Conservation (phyloP, 495 filamentous ascomycete species). For the Penicillium manginii region DNA sequence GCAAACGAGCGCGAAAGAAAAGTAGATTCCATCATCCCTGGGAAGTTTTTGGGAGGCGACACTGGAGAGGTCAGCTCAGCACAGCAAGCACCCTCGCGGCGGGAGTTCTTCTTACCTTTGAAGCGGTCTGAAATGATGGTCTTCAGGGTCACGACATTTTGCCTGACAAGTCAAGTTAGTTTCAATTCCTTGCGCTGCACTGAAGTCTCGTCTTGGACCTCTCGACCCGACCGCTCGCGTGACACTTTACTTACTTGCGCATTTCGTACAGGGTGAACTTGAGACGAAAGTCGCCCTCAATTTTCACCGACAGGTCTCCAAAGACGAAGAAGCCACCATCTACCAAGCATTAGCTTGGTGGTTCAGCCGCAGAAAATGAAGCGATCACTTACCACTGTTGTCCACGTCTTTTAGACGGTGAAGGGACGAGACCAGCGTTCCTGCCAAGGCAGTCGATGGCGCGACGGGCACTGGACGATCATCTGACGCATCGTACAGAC, state of each 20-base stretch:
- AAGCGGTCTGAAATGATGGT: conserved; percentile 76
- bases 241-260: conserved; percentile 58
- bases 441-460: conserved; percentile 66
- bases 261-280: conserved; percentile 90
- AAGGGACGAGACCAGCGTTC: conserved; percentile 86
- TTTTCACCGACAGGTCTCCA: conserved; percentile 84
- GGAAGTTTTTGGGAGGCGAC: conserved; percentile 76
- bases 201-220: neutral
- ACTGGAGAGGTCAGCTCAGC: conserved; percentile 52
- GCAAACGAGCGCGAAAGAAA: conserved; percentile 90
- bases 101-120: conserved; percentile 52
- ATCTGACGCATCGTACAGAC: conserved; percentile 65
- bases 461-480: conserved; percentile 57
- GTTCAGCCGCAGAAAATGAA: neutral
- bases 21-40: conserved; percentile 88
- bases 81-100: neutral
- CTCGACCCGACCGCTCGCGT: conserved; percentile 1
- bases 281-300: conserved; percentile 77
- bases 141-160: conserved; percentile 65
- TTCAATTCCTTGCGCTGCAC: conserved; percentile 31
- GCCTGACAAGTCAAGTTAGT: neutral
- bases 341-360: conserved; percentile 16
- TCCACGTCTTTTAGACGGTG: conserved; percentile 91
- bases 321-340: conserved; percentile 99
- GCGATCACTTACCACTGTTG: conserved; percentile 66